These are phyloP conservation scores for Kuraishia hungarica DNA, from an alignment of 805 yeast species.

Conservation along the genomic window DNA sequence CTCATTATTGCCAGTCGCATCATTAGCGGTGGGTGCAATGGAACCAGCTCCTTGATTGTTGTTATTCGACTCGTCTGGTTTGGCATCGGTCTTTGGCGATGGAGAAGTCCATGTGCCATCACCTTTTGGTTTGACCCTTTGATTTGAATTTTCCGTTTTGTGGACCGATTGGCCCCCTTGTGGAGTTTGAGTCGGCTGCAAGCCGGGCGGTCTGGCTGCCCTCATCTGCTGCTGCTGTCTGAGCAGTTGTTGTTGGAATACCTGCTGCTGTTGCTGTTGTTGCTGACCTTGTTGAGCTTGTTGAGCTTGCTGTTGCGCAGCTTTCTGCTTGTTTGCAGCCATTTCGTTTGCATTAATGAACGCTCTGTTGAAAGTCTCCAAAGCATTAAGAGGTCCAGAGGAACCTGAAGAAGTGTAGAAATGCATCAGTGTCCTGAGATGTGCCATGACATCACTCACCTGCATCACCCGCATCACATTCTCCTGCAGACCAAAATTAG, in stretches of 20 bases:
- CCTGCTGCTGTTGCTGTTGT: conserved; percentile 1
- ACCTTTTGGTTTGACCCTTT: neutral
- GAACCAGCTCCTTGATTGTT: neutral
- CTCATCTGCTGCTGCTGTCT: neutral
- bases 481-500: conserved; percentile 56
- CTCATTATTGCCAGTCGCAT: neutral
- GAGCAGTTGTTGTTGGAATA: conserved; percentile 2
- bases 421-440: conserved; percentile 52
- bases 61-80: neutral
- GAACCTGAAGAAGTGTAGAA: neutral
- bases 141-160: neutral
- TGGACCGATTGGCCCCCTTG: neutral
- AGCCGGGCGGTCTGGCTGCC: neutral
- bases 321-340: neutral
- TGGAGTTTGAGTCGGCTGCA: neutral
- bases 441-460: conserved; percentile 71
- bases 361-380: conserved; percentile 3
- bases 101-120: neutral
- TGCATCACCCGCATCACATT: conserved; percentile 65
- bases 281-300: neutral
- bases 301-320: neutral
- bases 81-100: neutral
- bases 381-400: conserved; percentile 1
- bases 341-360: neutral
- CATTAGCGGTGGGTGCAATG: neutral